Percentiles rank a stretch among this genome's conserved stretches.
These are phyloP conservation scores for Biancaea sappan DNA, from an alignment of 306 rosid genomes.

Conservation along the genomic window DNA sequence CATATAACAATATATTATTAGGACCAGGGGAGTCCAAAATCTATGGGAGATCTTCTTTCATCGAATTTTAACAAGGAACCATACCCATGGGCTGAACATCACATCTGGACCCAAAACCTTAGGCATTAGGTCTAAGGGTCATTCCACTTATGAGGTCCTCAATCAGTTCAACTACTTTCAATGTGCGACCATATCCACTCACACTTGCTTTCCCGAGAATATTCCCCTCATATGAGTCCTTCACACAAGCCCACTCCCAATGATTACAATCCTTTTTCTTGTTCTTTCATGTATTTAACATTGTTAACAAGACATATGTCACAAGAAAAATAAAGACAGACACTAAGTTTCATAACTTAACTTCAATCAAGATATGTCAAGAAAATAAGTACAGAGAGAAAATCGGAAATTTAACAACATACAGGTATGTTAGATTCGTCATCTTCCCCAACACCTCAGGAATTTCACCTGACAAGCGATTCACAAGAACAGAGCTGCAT, in stretches of 20 bases:
- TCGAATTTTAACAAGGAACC: neutral
- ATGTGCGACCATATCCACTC: too few species aligned
- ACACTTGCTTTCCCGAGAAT: too few species aligned
- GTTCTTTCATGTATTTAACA: too few species aligned
- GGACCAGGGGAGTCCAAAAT: too few species aligned
- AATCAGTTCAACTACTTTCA: too few species aligned
- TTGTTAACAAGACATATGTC: neutral
- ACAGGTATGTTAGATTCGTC: conserved; percentile 64
- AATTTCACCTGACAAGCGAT: conserved; percentile 84
- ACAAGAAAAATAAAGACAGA: conserved; percentile 13
- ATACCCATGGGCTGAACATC: neutral
- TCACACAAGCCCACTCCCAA: too few species aligned
- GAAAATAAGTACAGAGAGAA: neutral
- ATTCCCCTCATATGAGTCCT: too few species aligned
- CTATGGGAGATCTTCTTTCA: neutral
- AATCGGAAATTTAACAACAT: conserved; percentile 41
- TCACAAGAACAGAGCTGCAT: conserved; percentile 78
- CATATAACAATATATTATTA: conserved; percentile 4
- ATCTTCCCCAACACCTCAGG: conserved; percentile 73
- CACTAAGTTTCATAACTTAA: conserved; percentile 28
- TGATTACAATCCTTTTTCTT: too few species aligned
- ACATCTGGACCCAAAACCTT: neutral
- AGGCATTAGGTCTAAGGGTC: neutral
- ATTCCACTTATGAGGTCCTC: too few species aligned
- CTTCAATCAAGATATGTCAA: conserved; percentile 23